phyloP scores from a whole-genome alignment of 140 eudicot species.

The Flaveria floridana region DNA sequence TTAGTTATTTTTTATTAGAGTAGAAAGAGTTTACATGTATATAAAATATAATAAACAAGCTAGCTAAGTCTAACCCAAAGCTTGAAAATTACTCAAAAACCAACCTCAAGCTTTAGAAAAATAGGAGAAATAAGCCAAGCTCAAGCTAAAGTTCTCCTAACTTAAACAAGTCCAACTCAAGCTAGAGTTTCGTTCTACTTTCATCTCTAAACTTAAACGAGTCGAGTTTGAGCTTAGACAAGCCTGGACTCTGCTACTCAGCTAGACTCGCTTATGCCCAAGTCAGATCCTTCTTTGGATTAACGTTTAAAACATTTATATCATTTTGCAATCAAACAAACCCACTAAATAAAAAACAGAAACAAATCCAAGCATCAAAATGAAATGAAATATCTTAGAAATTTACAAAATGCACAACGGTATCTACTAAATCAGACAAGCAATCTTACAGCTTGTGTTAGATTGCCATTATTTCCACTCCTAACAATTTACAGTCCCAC shows the following conservation, averaged over 20 bases:
- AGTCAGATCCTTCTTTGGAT: not conserved
- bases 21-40: too few relatives aligned
- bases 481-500: constrained; percentile 38
- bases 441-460: constrained; percentile 35
- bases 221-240: not conserved
- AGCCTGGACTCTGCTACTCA: not conserved
- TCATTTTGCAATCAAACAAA: not conserved
- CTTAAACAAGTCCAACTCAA: not conserved
- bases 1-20: too few relatives aligned
- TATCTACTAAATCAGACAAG: constrained; percentile 27
- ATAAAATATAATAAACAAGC: too few relatives aligned
- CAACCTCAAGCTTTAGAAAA: not conserved
- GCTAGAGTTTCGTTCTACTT: too few relatives aligned
- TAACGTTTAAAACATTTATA: not conserved
- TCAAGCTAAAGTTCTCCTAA: not conserved
- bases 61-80: too few relatives aligned
- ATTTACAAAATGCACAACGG: constrained; percentile 38
- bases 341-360: not conserved
- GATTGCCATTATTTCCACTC: constrained; percentile 39
- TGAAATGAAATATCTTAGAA: constrained; percentile 24
- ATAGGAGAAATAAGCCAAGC: not conserved
- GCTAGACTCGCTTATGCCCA: too few relatives aligned
- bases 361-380: constrained; percentile 1
- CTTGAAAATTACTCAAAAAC: too few relatives aligned
- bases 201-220: not conserved